Conservation (phyloP, 1,139 yeast genomes). For the Diutina mesorugosa region DNA sequence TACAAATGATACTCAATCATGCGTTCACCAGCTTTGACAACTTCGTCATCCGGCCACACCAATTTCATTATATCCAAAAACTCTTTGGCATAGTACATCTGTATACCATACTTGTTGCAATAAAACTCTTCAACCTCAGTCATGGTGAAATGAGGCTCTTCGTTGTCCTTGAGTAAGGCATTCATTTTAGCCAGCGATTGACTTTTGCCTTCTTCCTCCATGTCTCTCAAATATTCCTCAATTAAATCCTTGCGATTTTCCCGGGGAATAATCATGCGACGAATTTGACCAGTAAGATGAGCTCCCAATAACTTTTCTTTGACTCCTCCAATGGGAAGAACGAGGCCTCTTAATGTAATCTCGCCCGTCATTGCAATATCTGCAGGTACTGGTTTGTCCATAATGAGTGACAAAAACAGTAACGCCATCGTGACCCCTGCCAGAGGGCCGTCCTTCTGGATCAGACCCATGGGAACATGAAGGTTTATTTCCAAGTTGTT, state of each 20-base stretch:
- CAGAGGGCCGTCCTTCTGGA: slow-evolving; percentile 86
- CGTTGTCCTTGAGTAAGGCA: slow-evolving; percentile 25
- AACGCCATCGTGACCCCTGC: slow-evolving; percentile 89
- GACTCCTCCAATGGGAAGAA: slow-evolving; percentile 83
- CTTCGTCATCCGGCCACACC: slow-evolving; percentile 47
- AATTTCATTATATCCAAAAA: slow-evolving; percentile 63
- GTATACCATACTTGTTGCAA: slow-evolving; percentile 38
- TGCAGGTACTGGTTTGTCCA: slow-evolving; percentile 54
- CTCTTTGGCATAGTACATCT: slow-evolving; percentile 55
- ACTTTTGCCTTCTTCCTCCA: slow-evolving; percentile 17
- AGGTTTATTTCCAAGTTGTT: slow-evolving; percentile 56
- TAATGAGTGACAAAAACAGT: slow-evolving; percentile 59
- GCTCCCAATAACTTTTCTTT: slow-evolving; percentile 81
- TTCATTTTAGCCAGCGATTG: slow-evolving; percentile 10
- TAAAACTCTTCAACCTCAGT: slow-evolving; percentile 36
- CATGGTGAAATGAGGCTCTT: slow-evolving; percentile 15
- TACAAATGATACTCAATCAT: slow-evolving; percentile 27
- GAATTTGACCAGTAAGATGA: slow-evolving; percentile 53
- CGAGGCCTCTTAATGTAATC: slow-evolving; percentile 74
- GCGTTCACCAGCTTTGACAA: slow-evolving; percentile 17
- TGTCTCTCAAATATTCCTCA: slow-evolving; percentile 33
- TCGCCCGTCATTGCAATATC: slow-evolving; percentile 91
- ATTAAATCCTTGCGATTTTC: slow-evolving; percentile 62
- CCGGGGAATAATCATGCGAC: slow-evolving; percentile 54
- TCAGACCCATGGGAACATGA: slow-evolving; percentile 85